Evolutionary conservation across 228 moss, liverwort and hornwort genomes (phyloP), one percentile per base, ranked within the genome.

Genomic region (Sphagnum fallax): DNA sequence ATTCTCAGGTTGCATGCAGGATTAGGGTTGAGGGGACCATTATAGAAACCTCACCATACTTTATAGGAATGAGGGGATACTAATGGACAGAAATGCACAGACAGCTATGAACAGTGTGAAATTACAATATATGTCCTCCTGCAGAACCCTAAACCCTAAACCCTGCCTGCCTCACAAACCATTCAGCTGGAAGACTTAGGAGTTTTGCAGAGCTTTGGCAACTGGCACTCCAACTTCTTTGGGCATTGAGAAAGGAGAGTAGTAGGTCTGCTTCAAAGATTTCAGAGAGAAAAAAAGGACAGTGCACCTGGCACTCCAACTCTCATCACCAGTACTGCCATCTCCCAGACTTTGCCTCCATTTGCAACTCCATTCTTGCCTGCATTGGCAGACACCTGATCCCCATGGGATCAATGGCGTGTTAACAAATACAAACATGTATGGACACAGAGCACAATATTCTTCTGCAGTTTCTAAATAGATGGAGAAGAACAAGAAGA

Each of bases 321-420:
- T 77, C 84, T 89, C 53, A 77, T 74, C 15, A 84, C 81, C 81
- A 96, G 68, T 14, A 78, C 72, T 48, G 73, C 71, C 62, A 79
- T 62, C 52, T 81, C 79, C 80, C 91, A 68, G 72, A 81, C 84
- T 77, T 79, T 88, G 69, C 83, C 87, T 69, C 75, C 72, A 77
- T 79, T 89, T 18, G 76, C 79, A 55, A 80, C 83, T 7, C 68
- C 12, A 63, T 75, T 72, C 65, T 57, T 72, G 55, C 87, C 82
- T 86, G 91, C 83, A 83, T 76, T 81, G 47, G 79, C 84, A 73
- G 83, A 79, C 67, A 75, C 47, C 80, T 75, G 70, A 63, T 71
- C 53, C 70, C 67, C 49, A 32, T 32, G 32, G 32, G 32, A 15
- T 67, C 49, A 67, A 8, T 47, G 15, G 50, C n/a, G 12, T 47